Base-by-base conservation (phyloP, 352 stramenopile genomes). In the Pythium aquatile region DNA sequence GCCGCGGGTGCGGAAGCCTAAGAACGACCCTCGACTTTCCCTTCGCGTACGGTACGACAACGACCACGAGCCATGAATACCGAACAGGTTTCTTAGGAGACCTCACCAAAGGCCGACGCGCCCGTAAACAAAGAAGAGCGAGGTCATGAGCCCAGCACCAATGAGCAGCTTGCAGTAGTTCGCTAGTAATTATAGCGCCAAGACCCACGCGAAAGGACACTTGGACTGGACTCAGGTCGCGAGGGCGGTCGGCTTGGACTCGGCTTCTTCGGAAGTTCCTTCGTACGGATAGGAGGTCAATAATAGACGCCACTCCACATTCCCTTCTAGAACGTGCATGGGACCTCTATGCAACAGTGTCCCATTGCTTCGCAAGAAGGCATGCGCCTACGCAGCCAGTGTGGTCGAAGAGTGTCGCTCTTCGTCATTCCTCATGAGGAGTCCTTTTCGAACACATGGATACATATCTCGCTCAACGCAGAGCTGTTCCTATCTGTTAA, bases 371-470 rank as follows among this genome's bases (percentile, higher is more conserved):
- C n/a, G n/a, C 35, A 51, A 30, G 44, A 51, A 51, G 11, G 20
- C 17, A 14, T n/a, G 8, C n/a, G 5, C 9, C 9, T 10, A 35
- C 32, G 32, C 13, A 48, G 40, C 40, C 40, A 48, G 40, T 48
- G 14, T 48, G 2, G 3, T 14, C 7, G 5, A 30, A 3, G 20
- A 14, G 20, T n/a, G 44, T 51, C 17, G 44, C 44, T 30, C 44
- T 16, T 51, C 44, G 44, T 51, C 44, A 51, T 29, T 29, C 44
- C 20, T 24, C 63, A n/a, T 0, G 9, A 13, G 33, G 8, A 20
- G 13, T 6, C 13, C 2, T 47, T 32, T 63, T 66, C 57, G 52
- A 66, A 66, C 65, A 58, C 53, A 71, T 71, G 65, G 65, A 20
- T 71, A 58, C 58, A 71, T 63, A 60, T 30, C 5, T 37, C 26